Base-by-base conservation (phyloP, 1,284 basidiomycete species). In the Naganishia cerealis region DNA sequence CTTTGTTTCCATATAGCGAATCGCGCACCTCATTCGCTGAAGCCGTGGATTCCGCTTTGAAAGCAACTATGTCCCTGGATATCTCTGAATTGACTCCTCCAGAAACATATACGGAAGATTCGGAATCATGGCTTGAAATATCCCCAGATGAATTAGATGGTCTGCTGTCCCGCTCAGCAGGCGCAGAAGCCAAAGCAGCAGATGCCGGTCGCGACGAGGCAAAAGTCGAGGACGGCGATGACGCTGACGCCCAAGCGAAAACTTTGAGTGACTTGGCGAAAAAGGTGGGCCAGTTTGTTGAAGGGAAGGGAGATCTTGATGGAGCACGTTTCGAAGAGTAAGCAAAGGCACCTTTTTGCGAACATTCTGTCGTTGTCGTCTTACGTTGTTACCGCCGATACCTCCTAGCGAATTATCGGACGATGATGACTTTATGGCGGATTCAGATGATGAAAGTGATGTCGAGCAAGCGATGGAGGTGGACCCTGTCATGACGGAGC, bases 291-390 rank as follows among this genome's bases (percentile, higher is more conserved):
- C 83, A 84, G 38, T 97, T 97, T 76, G 87, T 97, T 1, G 88
- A 92, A 72, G 92, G 90, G 1, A 81, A 93, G 76, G 94, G 94
- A 6, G 88, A 90, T 71, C 71, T 95, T 6, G 88, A 92, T 73
- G 94, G 94, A 1, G 94, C 92, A 0, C 80, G 84, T 70, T 94
- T 97, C 75, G 86, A 88, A 59, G 93, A 94, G 92, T 95, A 80
- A 75, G 90, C 82, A 12, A 21, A 24, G 46, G 10, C 13, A 9
- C 6, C 5, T 7, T 46, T 4, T 42, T 18, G 16, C 16, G 52
- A 56, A 36, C n/a, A 38, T 40, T 29, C 18, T 58, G 26, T 21
- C 5, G 15, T 50, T 50, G 33, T 42, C 16, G 36, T 24, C 10
- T 43, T 24, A 33, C n/a, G 15, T 16, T 39, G 39, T 15, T 38